phyloP scores from a whole-genome alignment of 116 monocot genomes.

The Posidonia oceanica region DNA sequence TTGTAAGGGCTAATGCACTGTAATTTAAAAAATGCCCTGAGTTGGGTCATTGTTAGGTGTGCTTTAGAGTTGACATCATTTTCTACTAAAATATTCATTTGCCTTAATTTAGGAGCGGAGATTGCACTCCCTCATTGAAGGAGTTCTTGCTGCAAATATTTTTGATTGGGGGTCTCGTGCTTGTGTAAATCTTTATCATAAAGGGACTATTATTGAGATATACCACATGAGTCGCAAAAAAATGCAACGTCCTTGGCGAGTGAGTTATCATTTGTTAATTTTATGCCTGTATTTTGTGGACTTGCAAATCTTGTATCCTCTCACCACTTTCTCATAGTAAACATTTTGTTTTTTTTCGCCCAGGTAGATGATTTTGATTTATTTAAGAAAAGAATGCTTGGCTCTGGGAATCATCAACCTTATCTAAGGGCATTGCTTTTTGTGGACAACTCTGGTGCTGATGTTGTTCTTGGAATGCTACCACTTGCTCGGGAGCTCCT shows the following conservation, averaged over 20 bases:
- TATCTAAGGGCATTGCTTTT: slow-evolving; percentile 90
- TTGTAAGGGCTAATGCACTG: too few species aligned
- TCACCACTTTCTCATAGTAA: too few species aligned
- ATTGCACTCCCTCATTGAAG: slow-evolving; percentile 83
- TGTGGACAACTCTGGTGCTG: slow-evolving; percentile 98
- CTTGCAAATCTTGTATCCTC: neutral
- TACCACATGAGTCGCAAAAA: slow-evolving; percentile 99
- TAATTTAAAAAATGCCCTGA: too few species aligned
- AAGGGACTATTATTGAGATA: slow-evolving; percentile 96
- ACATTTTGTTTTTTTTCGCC: neutral
- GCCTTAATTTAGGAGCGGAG: slow-evolving; percentile 48
- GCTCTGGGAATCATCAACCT: slow-evolving; percentile 26
- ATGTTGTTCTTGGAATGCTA: slow-evolving; percentile 97
- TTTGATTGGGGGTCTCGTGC: slow-evolving; percentile 99
- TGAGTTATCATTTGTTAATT: slow-evolving; percentile 13
- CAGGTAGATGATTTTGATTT: slow-evolving; percentile 97
- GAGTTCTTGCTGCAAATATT: slow-evolving; percentile 98
- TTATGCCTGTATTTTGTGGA: neutral
- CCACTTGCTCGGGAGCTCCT: slow-evolving; percentile 89
- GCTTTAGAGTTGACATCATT: too few species aligned
- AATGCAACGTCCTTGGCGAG: slow-evolving; percentile 98
- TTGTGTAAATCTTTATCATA: slow-evolving; percentile 92
- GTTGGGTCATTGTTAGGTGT: too few species aligned
- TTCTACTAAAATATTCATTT: neutral
- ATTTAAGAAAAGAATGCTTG: slow-evolving; percentile 71